phyloP scores from a whole-genome alignment of 257 asterid genomes.

The Solanum rostratum region DNA sequence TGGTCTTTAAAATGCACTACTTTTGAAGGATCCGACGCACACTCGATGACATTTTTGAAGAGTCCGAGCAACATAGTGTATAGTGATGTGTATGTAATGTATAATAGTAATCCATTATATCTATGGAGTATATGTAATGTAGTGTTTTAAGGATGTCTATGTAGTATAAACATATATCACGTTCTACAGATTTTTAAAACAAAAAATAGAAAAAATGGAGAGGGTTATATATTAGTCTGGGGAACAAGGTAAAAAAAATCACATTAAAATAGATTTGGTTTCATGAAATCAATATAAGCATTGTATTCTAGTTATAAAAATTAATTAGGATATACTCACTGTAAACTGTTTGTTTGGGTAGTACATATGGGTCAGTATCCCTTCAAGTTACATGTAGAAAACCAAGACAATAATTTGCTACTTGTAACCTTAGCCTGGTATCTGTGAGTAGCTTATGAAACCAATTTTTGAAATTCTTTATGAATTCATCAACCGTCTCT shows the following conservation, averaged over 20 bases:
- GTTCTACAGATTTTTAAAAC: not conserved
- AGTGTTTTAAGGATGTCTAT: not conserved
- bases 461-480: not conserved
- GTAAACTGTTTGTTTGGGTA: not conserved
- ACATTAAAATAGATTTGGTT: not conserved
- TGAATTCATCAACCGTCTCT: not conserved
- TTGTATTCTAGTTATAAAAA: not conserved
- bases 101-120: not conserved
- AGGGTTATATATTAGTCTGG: not conserved
- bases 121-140: not conserved
- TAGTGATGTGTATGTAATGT: not conserved
- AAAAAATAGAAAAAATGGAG: not conserved
- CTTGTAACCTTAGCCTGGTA: not conserved
- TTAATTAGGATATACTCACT: not conserved
- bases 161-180: not conserved
- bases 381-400: not conserved
- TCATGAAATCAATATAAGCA: not conserved
- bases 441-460: not conserved
- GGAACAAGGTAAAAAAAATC: not conserved
- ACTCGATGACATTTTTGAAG: not conserved
- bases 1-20: not conserved
- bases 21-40: not conserved
- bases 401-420: not conserved
- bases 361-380: not conserved
- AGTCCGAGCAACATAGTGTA: not conserved